Conservation (phyloP, 2,329 filamentous ascomycete genomes). For the Epichloe sibirici region DNA sequence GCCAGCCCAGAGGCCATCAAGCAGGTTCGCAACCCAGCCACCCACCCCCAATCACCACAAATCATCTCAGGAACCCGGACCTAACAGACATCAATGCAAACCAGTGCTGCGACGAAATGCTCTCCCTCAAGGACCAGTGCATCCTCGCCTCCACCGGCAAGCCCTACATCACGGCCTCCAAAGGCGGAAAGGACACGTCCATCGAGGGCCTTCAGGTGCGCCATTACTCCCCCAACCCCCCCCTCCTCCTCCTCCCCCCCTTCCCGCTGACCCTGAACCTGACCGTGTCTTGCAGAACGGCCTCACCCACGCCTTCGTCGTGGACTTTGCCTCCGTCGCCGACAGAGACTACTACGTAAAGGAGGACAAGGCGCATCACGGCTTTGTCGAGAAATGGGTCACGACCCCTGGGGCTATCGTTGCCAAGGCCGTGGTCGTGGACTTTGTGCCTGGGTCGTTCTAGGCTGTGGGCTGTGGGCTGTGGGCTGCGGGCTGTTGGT, state of each 20-base stretch:
- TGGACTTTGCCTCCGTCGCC: slow-evolving; percentile 49
- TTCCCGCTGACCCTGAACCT: neutral
- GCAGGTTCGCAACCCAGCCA: neutral
- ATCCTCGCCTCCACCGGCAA: slow-evolving; percentile 45
- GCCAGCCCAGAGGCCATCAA: neutral
- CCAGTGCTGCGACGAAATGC: slow-evolving; percentile 20
- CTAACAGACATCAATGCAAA: no score
- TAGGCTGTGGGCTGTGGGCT: neutral
- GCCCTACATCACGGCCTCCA: slow-evolving; percentile 46
- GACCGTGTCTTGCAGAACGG: slow-evolving; percentile 32
- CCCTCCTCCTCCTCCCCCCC: neutral
- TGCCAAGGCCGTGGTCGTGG: slow-evolving; percentile 41
- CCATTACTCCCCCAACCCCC: neutral
- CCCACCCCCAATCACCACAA: neutral
- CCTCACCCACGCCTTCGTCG: slow-evolving; percentile 57
- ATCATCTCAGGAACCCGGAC: no score
- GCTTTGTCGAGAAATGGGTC: slow-evolving; percentile 42
- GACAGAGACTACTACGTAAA: slow-evolving; percentile 59
- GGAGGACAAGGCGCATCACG: slow-evolving; percentile 50
- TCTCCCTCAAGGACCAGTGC: slow-evolving; percentile 46
- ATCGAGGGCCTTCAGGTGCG: slow-evolving; percentile 46
- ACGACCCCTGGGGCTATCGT: neutral
- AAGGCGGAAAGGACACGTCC: slow-evolving; percentile 50
- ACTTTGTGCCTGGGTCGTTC: slow-evolving; percentile 39
- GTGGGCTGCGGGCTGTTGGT: no score